Base-by-base conservation (phyloP, 2,329 filamentous ascomycete species). In the Neospermospora avenae region DNA sequence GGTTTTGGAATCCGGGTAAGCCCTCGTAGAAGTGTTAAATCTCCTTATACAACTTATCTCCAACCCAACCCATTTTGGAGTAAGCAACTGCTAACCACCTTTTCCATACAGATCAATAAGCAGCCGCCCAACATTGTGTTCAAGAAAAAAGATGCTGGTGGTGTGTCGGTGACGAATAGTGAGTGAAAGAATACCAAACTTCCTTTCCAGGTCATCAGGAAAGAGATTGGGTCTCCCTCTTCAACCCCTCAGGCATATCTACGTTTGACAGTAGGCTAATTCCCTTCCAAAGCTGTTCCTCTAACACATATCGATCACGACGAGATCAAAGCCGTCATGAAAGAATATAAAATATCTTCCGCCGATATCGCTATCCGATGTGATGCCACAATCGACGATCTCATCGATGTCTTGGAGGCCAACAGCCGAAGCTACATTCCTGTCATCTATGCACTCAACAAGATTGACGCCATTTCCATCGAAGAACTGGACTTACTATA, bases 71-170 rank as follows among this genome's bases (percentile, higher is more conserved):
- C 28, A 31, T 31, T 10, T 31, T 31, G 28, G 11, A 31, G 28
- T n/a, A 31, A 31, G 28, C 11, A 31, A 31, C 11, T 31, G 28
- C 28, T 31, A 10, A 31, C 28, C 28, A 31, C 11, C 28, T 31
- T 31, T 31, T 31, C 6, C 28, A 10, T 31, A 10, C 5, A 31
- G 59, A 93, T 98, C 80, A 99, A 99, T 81, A 99, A 98, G 80
- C 79, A 86, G 69, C 95, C 95, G 25, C 95, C 95, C 42, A 99
- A 99, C 75, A 99, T 99, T 71, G 90, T 95, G n/a, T 96, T 97
- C 81, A 96, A 88, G 78, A 99, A 99, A 82, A 99, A 99, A 81
- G 95, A 99, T 77, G 98, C 98, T 79, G 95, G 95, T 68, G 95
- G 95, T 37, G 86, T 99, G 72, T 93, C 90, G 72, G 95, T 99